phyloP scores from a whole-genome alignment of 768 basidiomycete genomes.

The Austroboletus eburneus region DNA sequence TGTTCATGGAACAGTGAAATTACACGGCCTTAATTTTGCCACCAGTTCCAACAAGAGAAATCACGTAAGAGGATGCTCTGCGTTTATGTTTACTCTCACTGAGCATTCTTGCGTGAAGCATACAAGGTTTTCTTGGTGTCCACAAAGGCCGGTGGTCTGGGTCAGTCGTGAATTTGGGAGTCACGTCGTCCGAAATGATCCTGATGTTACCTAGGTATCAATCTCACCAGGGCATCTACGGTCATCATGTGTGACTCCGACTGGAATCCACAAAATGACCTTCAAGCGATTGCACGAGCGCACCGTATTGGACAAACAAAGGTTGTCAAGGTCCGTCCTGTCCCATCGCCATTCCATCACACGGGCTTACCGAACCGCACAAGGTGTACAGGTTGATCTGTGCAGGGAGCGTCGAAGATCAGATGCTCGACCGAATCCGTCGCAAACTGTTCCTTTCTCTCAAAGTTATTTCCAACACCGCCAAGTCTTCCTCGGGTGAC shows the following conservation, averaged over 20 bases:
- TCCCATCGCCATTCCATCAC: neutral
- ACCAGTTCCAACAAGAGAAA: conserved; percentile 54
- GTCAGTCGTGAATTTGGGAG: conserved; percentile 30
- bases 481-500: conserved; percentile 15
- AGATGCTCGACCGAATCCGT: conserved; percentile 68
- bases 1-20: neutral
- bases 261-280: conserved; percentile 73
- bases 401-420: conserved; percentile 68
- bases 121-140: conserved; percentile 68
- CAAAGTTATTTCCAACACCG: conserved; percentile 49
- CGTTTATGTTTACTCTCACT: neutral
- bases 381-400: conserved; percentile 69
- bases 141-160: conserved; percentile 69
- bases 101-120: conserved; percentile 30
- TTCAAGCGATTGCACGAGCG: conserved; percentile 83
- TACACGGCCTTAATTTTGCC: conserved; percentile 1
- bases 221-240: conserved; percentile 75
- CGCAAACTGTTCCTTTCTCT: conserved; percentile 65
- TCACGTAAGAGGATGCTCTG: conserved; percentile 40
- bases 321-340: conserved; percentile 49
- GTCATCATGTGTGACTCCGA: conserved; percentile 78
- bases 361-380: neutral
- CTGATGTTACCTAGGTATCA: conserved; percentile 53
- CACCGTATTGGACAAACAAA: conserved; percentile 80
- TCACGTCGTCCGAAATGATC: neutral